Evolutionary conservation across 2,329 filamentous ascomycete genomes (phyloP).

Genomic region (Magnaporthiopsis rhizophila): DNA sequence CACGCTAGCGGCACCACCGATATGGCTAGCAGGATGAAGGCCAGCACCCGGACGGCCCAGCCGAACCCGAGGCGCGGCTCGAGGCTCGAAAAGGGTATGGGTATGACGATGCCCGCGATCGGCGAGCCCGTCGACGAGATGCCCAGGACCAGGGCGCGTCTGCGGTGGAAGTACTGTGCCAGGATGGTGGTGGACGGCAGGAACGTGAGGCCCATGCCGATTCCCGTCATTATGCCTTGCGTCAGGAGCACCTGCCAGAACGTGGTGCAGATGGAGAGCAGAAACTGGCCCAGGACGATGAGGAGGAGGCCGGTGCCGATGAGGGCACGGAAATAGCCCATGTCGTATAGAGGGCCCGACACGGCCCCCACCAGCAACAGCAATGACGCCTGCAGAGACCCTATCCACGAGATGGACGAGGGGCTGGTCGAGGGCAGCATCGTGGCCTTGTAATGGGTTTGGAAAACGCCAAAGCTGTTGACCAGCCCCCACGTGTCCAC

Average conservation of each 20-base stretch:
- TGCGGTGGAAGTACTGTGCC: constrained; percentile 30
- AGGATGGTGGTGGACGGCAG: constrained; percentile 29
- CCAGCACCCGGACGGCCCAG: constrained; percentile 37
- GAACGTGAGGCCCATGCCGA: constrained; percentile 27
- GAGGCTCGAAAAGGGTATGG: constrained; percentile 31
- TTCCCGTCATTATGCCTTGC: constrained; percentile 29
- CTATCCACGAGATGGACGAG: constrained; percentile 37
- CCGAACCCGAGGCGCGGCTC: constrained; percentile 25
- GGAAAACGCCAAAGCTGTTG: constrained; percentile 34
- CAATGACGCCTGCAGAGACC: constrained; percentile 32
- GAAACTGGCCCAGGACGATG: constrained; percentile 33
- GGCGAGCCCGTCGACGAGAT: constrained; percentile 26
- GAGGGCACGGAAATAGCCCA: constrained; percentile 30
- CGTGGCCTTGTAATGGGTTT: constrained; percentile 33
- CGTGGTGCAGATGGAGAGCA: constrained; percentile 33
- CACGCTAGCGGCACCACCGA: constrained; percentile 28
- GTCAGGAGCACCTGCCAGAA: constrained; percentile 35
- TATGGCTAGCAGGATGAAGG: constrained; percentile 38
- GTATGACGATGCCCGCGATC: constrained; percentile 36
- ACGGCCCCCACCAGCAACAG: constrained; percentile 31
- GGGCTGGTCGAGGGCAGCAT: constrained; percentile 24
- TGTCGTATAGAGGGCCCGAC: constrained; percentile 33
- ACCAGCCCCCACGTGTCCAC: constrained; percentile 28
- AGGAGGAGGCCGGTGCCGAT: constrained; percentile 27
- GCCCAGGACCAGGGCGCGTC: constrained; percentile 25